Conservation (phyloP, 1,139 yeast genomes). For the Taphrina deformans region DNA sequence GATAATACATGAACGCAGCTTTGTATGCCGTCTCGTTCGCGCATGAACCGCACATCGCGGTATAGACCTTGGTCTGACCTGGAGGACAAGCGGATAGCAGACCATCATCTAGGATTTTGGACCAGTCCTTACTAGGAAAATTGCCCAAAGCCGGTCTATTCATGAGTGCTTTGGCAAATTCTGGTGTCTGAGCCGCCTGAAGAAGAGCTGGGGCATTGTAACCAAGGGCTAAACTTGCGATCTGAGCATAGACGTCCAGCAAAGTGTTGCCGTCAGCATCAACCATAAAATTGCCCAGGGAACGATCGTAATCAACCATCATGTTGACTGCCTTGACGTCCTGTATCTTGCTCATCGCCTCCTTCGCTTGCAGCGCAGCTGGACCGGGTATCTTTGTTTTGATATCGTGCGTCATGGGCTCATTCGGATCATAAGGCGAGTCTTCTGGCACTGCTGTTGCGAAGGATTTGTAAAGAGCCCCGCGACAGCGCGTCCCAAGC, state of each 20-base stretch:
- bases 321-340: slow-evolving; percentile 69
- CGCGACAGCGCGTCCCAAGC: not conserved
- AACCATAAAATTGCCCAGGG: slow-evolving; percentile 67
- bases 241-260: slow-evolving; percentile 74
- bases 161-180: slow-evolving; percentile 65
- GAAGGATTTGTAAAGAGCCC: not conserved
- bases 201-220: slow-evolving; percentile 73
- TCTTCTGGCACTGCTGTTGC: slow-evolving; percentile 13
- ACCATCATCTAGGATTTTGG: slow-evolving; percentile 57
- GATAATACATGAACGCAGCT: slow-evolving; percentile 79
- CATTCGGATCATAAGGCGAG: slow-evolving; percentile 53
- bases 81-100: slow-evolving; percentile 67
- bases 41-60: slow-evolving; percentile 78
- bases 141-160: slow-evolving; percentile 78
- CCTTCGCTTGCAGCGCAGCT: slow-evolving; percentile 52
- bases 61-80: slow-evolving; percentile 68
- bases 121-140: slow-evolving; percentile 66
- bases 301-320: slow-evolving; percentile 66
- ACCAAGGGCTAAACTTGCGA: slow-evolving; percentile 75
- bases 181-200: slow-evolving; percentile 62
- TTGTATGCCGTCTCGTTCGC: slow-evolving; percentile 83
- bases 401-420: slow-evolving; percentile 62
- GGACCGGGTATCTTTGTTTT: slow-evolving; percentile 67
- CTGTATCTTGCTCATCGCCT: slow-evolving; percentile 56
- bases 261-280: slow-evolving; percentile 69